Evolutionary conservation across 2,329 filamentous ascomycete species (phyloP).

Genomic region (Penicillium crustosum): DNA sequence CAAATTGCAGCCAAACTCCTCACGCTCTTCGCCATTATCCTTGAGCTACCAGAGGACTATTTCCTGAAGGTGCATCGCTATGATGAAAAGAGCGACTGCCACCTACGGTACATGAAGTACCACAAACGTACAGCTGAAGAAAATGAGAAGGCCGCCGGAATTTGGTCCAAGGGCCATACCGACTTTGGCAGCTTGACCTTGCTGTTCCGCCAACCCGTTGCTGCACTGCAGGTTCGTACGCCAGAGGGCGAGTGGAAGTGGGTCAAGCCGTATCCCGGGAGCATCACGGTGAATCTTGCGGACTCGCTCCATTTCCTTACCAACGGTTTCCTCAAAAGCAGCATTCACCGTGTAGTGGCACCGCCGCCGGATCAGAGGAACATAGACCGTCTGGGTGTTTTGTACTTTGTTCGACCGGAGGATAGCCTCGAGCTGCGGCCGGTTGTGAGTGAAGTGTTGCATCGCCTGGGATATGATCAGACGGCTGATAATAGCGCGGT

Average conservation of each 20-base stretch:
- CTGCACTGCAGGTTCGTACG: constrained; percentile 55
- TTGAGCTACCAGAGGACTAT: constrained; percentile 60
- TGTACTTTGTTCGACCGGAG: constrained; percentile 50
- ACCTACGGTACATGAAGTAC: constrained; percentile 62
- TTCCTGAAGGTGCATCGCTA: constrained; percentile 58
- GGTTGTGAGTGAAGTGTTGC: constrained; percentile 33
- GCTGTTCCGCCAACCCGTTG: constrained; percentile 58
- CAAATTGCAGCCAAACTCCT: constrained; percentile 15
- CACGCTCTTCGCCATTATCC: constrained; percentile 44
- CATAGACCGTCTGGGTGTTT: constrained; percentile 40
- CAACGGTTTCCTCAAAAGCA: constrained; percentile 51
- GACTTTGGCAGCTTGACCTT: constrained; percentile 58
- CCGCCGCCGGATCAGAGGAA: constrained; percentile 48
- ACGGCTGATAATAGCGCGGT: constrained; percentile 8
- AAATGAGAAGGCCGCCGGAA: constrained; percentile 43
- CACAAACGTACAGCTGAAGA: constrained; percentile 49
- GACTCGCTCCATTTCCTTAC: constrained; percentile 51
- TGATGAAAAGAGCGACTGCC: constrained; percentile 57
- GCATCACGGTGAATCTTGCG: constrained; percentile 52
- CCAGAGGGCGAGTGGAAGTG: constrained; percentile 51
- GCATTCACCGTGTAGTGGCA: constrained; percentile 48
- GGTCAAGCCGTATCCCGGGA: constrained; percentile 49
- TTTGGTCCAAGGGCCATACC: constrained; percentile 54
- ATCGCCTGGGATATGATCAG: constrained; percentile 28
- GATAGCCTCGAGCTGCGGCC: constrained; percentile 29